phyloP scores from a whole-genome alignment of 2,329 filamentous ascomycete genomes.

The Sclerotinia minor region DNA sequence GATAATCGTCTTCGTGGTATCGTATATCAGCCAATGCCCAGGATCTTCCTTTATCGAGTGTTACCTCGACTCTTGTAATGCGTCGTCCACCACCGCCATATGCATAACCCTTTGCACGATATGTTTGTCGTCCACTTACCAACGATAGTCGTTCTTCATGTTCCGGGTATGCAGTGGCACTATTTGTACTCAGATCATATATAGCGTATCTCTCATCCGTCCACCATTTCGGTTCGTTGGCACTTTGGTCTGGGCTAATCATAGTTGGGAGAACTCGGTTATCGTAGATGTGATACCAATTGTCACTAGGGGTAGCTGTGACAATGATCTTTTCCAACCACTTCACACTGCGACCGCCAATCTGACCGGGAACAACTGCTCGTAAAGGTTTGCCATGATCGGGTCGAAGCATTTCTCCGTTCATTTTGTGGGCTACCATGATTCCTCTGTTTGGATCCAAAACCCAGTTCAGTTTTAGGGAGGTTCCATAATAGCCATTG shows the following conservation, averaged over 20 bases:
- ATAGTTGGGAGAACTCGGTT: constrained; percentile 87
- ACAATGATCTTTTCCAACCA: constrained; percentile 84
- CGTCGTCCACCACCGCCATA: constrained; percentile 86
- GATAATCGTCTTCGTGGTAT: constrained; percentile 85
- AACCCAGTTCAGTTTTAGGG: constrained; percentile 83
- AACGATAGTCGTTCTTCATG: constrained; percentile 69
- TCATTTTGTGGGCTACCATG: constrained; percentile 89
- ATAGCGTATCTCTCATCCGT: constrained; percentile 88
- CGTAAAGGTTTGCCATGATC: constrained; percentile 86
- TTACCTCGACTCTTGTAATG: constrained; percentile 79
- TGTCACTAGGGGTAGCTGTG: constrained; percentile 77
- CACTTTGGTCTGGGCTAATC: constrained; percentile 78
- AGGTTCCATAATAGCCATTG: constrained; percentile 87
- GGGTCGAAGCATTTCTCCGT: constrained; percentile 74
- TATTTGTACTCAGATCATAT: constrained; percentile 87
- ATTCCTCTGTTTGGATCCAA: constrained; percentile 81
- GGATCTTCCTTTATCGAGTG: constrained; percentile 76
- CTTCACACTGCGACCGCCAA: constrained; percentile 89
- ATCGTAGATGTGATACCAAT: constrained; percentile 95
- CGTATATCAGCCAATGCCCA: constrained; percentile 77
- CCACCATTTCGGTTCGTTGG: constrained; percentile 75
- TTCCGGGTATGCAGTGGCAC: constrained; percentile 74
- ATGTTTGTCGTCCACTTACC: constrained; percentile 51
- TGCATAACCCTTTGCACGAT: constrained; percentile 76
- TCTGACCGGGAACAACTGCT: constrained; percentile 84